A percentile compares a stretch with the other conserved stretches of the same genome.
Conservation (phyloP, 2,329 filamentous ascomycete genomes). For the Xylaria sp. region DNA sequence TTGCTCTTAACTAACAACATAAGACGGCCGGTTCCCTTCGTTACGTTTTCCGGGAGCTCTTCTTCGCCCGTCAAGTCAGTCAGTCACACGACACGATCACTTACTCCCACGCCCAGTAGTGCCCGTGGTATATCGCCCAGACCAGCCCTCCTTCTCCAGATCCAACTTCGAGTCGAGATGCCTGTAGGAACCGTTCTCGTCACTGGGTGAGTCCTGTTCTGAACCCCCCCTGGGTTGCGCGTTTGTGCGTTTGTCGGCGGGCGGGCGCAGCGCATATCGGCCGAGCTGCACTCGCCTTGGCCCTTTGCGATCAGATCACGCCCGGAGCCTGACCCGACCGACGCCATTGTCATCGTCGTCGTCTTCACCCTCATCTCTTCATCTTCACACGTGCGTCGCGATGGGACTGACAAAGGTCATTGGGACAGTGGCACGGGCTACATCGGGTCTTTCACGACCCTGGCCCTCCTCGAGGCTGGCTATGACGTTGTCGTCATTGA, state of each 20-base stretch:
- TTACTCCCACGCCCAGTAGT: not conserved
- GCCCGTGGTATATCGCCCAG: conserved; percentile 2
- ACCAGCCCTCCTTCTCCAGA: conserved; percentile 2
- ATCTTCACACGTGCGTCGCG: not conserved
- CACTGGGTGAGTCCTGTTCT: conserved; percentile 64
- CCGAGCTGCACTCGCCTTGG: not conserved
- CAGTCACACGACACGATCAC: too few species aligned
- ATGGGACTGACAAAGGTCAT: conserved; percentile 6
- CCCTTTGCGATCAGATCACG: not conserved
- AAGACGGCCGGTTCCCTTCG: not conserved
- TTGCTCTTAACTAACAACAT: not conserved
- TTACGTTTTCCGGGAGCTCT: not conserved
- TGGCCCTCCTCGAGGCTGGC: conserved; percentile 85
- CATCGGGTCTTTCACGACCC: conserved; percentile 94
- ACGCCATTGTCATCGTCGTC: not conserved
- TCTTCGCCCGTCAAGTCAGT: not conserved
- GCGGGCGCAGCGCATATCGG: not conserved
- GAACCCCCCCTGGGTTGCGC: not conserved
- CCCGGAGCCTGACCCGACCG: not conserved
- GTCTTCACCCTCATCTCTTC: too few species aligned
- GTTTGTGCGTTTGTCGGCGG: not conserved
- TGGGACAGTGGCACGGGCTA: conserved; percentile 83
- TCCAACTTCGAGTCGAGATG: conserved; percentile 46
- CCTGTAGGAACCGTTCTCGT: conserved; percentile 82
- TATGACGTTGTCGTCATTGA: conserved; percentile 97